Evolutionary conservation across 1,139 yeast genomes (phyloP), one percentile per base, ranked within the genome.

Genomic region (Diutina neorugosa): DNA sequence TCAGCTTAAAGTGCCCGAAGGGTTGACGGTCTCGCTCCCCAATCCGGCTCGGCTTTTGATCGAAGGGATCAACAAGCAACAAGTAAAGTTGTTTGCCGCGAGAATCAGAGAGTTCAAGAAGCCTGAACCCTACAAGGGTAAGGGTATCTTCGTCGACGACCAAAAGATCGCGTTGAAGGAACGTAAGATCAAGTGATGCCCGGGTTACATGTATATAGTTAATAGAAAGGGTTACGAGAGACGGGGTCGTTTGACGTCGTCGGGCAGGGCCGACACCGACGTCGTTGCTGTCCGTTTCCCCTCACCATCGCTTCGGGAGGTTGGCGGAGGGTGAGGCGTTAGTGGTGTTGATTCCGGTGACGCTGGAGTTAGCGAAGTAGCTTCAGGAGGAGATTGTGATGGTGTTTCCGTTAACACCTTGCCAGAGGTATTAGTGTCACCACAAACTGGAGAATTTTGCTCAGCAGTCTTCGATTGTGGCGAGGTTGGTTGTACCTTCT

Each of bases 121-220:
- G 57, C 99, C 99, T 44, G 99, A 94, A 70, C 97, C 98, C 44
- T 94, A 94, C 69, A 94, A 94, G 71, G 98, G 98, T 65, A 94
- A 94, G 69, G 99, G 99, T 63, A 86, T 94, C 54, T 94, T 86
- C 65, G 86, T 94, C 54, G 88, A 91, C 68, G 86, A 83, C 63
- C 98, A 93, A 71, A 90, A 95, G 53, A 85, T 93, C 66, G 85
- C 82, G 67, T 77, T 91, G 66, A 93, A 93, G 78, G 90, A 86
- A 61, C 87, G 87, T 79, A 91, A 90, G 78, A 86, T 90, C 67
- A 93, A 91, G 82, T 91, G 77, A 53, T 52, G 56, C 37, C 37
- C 37, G 37, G 37, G 37, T 31, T 31, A 31, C 37, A 31, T 42
- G 19, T 42, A 42, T 14, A 18, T 42, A 19, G 44, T 11, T 19